Conservation (phyloP, 2,329 filamentous ascomycete genomes). For the Phaeosphaeria sp. region DNA sequence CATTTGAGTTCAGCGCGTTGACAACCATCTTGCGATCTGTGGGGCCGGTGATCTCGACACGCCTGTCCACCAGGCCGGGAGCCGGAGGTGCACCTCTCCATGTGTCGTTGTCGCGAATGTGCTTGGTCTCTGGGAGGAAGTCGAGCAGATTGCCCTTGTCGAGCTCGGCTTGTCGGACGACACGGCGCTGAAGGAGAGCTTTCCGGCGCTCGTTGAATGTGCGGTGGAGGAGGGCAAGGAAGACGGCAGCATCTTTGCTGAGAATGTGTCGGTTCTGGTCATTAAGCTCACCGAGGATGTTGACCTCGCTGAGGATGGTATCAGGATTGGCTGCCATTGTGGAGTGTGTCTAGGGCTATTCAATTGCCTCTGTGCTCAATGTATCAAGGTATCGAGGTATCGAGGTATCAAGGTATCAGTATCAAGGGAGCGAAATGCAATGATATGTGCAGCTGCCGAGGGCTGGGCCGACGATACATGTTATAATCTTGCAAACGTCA, state of each 20-base stretch:
- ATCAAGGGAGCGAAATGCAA: constrained; percentile 29
- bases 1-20: constrained; percentile 93
- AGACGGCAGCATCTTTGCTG: constrained; percentile 86
- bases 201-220: constrained; percentile 93
- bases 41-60: constrained; percentile 96
- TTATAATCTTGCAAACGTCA: constrained; percentile 42
- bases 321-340: constrained; percentile 62
- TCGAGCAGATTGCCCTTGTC: constrained; percentile 88
- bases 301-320: constrained; percentile 83
- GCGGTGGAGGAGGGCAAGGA: constrained; percentile 92
- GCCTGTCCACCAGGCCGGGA: constrained; percentile 88
- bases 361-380: constrained; percentile 14
- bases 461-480: constrained; percentile 29
- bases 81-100: constrained; percentile 94
- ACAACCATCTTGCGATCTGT: constrained; percentile 99
- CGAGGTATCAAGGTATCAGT: too few species aligned
- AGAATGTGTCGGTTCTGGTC: constrained; percentile 88
- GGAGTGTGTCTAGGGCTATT: constrained; percentile 7
- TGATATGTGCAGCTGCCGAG: constrained; percentile 33
- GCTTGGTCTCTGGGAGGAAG: constrained; percentile 93
- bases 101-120: constrained; percentile 90
- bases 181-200: constrained; percentile 83
- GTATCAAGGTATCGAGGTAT: too few species aligned
- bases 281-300: constrained; percentile 79
- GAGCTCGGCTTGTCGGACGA: constrained; percentile 87